Evolutionary conservation across 371 early-diverging fungal genomes (phyloP).

Genomic region (Gilbertella persicaria): DNA sequence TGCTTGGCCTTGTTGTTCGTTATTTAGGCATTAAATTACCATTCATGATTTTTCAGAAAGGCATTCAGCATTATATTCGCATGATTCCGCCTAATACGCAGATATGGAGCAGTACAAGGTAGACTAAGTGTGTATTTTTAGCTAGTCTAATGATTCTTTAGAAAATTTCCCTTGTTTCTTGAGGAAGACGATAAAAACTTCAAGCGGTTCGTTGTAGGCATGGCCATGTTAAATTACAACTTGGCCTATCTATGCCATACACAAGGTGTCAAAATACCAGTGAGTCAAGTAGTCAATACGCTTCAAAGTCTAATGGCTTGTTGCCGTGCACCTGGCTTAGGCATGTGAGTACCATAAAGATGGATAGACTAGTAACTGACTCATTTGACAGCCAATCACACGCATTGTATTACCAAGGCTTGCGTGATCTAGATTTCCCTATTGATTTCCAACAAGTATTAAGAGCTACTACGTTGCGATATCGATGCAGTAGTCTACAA

Average conservation of each 20-base stretch:
- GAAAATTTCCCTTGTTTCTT: constrained; percentile 68
- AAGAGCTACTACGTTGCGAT: constrained; percentile 35
- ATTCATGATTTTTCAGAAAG: constrained; percentile 59
- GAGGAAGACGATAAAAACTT: constrained; percentile 55
- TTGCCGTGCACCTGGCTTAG: constrained; percentile 64
- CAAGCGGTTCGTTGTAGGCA: constrained; percentile 65
- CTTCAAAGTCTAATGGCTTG: constrained; percentile 75
- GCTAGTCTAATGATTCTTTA: constrained; percentile 9
- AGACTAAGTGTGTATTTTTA: constrained; percentile 20
- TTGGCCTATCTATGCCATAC: constrained; percentile 83
- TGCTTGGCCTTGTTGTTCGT: constrained; percentile 74
- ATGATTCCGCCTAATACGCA: constrained; percentile 18
- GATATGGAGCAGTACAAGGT: constrained; percentile 25
- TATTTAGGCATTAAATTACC: constrained; percentile 82
- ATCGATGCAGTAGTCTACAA: constrained; percentile 13
- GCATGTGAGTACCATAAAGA: constrained; percentile 49
- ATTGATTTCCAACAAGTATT: constrained; percentile 44
- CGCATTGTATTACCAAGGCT: constrained; percentile 25
- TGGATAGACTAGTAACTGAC: not conserved
- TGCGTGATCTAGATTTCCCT: constrained; percentile 33
- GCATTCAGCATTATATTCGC: constrained; percentile 53
- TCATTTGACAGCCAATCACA: constrained; percentile 37
- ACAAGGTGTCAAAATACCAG: constrained; percentile 74
- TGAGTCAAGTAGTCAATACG: constrained; percentile 62
- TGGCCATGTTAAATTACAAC: constrained; percentile 86